Percentiles rank a stretch among this genome's conserved stretches.
These are phyloP conservation scores for Backusella circina DNA, from an alignment of 192 early-diverging fungal species.

Conservation along the genomic window DNA sequence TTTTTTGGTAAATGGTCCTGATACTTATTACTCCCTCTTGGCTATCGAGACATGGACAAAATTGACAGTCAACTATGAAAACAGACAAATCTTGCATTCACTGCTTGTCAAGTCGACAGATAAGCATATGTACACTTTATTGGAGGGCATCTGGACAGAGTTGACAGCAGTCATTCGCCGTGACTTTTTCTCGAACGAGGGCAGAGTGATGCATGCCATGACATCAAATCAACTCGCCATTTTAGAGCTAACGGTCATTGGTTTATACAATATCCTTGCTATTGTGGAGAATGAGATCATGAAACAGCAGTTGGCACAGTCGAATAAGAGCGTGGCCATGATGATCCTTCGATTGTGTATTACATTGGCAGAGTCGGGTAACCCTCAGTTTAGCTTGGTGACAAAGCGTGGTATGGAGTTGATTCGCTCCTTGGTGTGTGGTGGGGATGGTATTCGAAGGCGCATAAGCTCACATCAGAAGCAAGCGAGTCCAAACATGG, in stretches of 20 bases:
- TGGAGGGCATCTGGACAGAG: constrained; percentile 34
- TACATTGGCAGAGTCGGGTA: constrained; percentile 29
- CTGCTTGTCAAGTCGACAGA: constrained; percentile 22
- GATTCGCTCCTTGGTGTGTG: constrained; percentile 23
- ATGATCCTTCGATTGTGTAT: constrained; percentile 33
- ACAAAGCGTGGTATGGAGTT: constrained; percentile 30
- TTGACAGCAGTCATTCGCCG: constrained; percentile 27
- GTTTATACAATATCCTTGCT: constrained; percentile 45
- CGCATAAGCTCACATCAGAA: constrained; percentile 1
- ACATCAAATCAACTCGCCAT: constrained; percentile 43
- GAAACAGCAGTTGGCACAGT: constrained; percentile 11
- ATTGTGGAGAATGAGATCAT: constrained; percentile 21
- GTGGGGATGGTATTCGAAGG: constrained; percentile 24
- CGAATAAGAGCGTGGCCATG: constrained; percentile 25
- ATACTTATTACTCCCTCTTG: constrained; percentile 56
- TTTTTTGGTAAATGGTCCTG: constrained; percentile 48
- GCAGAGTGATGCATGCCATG: constrained; percentile 35
- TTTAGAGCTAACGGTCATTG: constrained; percentile 51
- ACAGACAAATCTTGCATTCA: constrained; percentile 42
- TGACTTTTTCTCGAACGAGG: constrained; percentile 28
- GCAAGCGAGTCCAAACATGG: neutral
- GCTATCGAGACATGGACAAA: constrained; percentile 63
- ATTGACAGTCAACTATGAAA: constrained; percentile 54
- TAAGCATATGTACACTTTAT: constrained; percentile 21
- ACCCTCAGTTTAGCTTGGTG: constrained; percentile 27